Percentiles rank a stretch among this genome's conserved stretches.
Evolutionary conservation across 2,329 filamentous ascomycete species (phyloP).

Genomic region (Hymenoscyphus infarciens): DNA sequence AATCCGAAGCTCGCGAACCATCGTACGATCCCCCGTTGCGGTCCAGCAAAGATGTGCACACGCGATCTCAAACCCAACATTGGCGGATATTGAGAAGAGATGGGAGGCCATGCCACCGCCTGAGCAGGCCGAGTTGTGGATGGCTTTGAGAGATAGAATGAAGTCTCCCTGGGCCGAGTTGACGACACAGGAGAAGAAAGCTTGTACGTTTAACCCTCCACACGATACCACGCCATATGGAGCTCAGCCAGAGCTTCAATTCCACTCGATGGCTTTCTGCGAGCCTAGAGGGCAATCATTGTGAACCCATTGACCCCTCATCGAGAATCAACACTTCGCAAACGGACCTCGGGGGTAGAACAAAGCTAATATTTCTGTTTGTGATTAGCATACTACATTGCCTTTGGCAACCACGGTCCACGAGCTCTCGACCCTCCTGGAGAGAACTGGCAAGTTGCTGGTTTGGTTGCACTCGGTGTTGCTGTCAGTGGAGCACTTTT

Average conservation of each 20-base stretch:
- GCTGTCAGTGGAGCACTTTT: conserved; percentile 69
- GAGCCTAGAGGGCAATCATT: background rate
- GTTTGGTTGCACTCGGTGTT: conserved; percentile 68
- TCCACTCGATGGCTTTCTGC: background rate
- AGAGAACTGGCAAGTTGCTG: conserved; percentile 74
- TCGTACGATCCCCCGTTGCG: conserved; percentile 38
- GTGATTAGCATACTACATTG: conserved; percentile 90
- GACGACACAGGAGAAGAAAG: conserved; percentile 97
- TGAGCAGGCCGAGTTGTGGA: conserved; percentile 99
- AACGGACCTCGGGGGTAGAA: background rate
- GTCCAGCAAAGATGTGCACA: conserved; percentile 51
- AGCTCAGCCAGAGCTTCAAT: background rate
- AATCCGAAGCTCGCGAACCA: conserved; percentile 28
- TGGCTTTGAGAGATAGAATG: conserved; percentile 97
- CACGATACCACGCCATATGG: background rate
- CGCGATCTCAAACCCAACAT: conserved; percentile 95
- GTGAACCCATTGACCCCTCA: background rate
- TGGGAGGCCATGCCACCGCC: conserved; percentile 98
- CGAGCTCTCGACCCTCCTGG: conserved; percentile 79
- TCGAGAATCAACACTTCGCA: background rate
- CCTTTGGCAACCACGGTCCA: conserved; percentile 94
- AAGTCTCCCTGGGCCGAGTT: conserved; percentile 95
- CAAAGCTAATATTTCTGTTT: conserved; percentile 23
- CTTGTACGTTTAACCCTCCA: conserved; percentile 61
- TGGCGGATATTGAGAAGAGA: conserved; percentile 98